Base-by-base conservation (phyloP, 352 stramenopile species). In the Phytophthora sansomeana region DNA sequence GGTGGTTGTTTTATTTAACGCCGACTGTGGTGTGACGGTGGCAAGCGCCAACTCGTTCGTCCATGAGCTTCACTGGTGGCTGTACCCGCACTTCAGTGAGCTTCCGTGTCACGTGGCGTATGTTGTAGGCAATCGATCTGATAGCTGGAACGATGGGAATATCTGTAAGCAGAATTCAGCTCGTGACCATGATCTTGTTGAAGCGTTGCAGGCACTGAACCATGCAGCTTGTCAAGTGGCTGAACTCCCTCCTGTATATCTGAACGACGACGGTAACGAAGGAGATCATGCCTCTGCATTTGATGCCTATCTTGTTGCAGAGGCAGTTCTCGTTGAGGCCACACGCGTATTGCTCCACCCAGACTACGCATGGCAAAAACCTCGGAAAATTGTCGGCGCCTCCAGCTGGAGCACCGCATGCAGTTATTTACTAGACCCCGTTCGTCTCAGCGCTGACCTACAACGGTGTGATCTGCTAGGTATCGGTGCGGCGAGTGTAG, bases 311-410 rank as follows among this genome's bases (percentile, higher is more conserved):
- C 59, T 91, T 11, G 78, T 89, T 32, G 72, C 64, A 11, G 83
- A 91, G 54, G 83, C 83, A 1, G 55, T 91, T 5, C 58, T 91
- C 7, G 67, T 91, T 9, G 80, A 91, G 41, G 76, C 67, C 11
- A 72, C 58, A 4, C 61, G 67, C 1, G 69, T 89, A 5, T n/a
- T 91, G 7, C 56, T 89, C 2, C 58, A 85, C 11, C 76, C 78
- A 3, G 66, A 78, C 3, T n/a, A 56, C 7, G 24, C 41, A 10
- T 89, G 81, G 81, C 63, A 67, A 13, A 59, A 68, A 14, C 82
- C 82, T 13, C 58, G 78, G 14, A 67, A 80, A 32, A 89, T 80
- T 1, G 67, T 91, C 8, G 80, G 82, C 10, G 78, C 80, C 6
- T 91, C 82, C 2, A 91, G 82, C 29, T 91, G 82, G 80, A 71